phyloP scores from a whole-genome alignment of 2,329 filamentous ascomycete species.

The Colletotrichum gloeosporioides region DNA sequence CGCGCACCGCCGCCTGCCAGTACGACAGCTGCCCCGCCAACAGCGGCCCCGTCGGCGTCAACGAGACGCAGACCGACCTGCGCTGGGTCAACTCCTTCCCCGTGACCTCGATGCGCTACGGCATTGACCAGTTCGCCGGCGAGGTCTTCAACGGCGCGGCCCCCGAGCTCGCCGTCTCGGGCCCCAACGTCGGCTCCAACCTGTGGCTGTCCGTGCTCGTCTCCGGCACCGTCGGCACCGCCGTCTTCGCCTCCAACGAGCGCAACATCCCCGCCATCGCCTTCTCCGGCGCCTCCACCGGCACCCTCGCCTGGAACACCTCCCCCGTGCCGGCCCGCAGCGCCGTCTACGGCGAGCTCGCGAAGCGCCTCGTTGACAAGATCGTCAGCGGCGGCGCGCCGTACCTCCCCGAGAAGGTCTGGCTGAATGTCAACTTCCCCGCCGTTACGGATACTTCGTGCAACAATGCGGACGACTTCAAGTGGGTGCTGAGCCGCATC shows the following conservation, averaged over 20 bases:
- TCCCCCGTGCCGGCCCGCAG: constrained; percentile 57
- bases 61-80: constrained; percentile 60
- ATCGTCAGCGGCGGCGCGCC: constrained; percentile 63
- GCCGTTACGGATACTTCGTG: constrained; percentile 48
- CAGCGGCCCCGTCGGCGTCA: constrained; percentile 61
- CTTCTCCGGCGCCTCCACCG: constrained; percentile 63
- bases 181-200: constrained; percentile 66
- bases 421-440: constrained; percentile 77
- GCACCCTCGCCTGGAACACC: constrained; percentile 59
- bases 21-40: constrained; percentile 65
- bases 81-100: constrained; percentile 78
- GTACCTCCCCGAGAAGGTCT: constrained; percentile 66
- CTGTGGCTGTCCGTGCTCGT: constrained; percentile 60
- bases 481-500: constrained; percentile 69
- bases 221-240: constrained; percentile 73
- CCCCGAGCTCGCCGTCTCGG: constrained; percentile 69
- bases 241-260: constrained; percentile 60
- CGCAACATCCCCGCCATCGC: constrained; percentile 68
- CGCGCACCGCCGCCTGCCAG: constrained; percentile 58
- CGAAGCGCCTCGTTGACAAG: constrained; percentile 60
- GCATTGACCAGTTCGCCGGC: constrained; percentile 61
- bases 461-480: constrained; percentile 57
- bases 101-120: constrained; percentile 67
- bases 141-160: constrained; percentile 55
- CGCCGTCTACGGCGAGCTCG: constrained; percentile 68